Evolutionary conservation across 225 moss, liverwort and hornwort species (phyloP).

Genomic region (Marchantia polymorpha): DNA sequence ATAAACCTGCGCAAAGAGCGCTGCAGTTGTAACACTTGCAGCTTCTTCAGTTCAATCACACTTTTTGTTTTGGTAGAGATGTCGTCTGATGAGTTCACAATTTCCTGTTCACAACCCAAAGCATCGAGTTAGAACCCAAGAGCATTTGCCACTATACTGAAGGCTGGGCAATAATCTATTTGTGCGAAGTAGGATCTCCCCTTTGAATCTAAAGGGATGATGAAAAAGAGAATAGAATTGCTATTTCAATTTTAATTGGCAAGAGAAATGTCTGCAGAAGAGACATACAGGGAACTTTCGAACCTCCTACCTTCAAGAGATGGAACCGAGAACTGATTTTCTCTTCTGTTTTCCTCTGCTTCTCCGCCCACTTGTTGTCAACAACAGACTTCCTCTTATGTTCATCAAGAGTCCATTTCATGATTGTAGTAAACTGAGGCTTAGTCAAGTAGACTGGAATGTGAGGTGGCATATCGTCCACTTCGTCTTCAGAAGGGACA

Average conservation of each 20-base stretch:
- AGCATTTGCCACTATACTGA: not conserved
- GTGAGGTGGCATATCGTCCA: constrained; percentile 53
- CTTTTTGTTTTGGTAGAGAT: constrained; percentile 90
- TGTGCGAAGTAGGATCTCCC: not conserved
- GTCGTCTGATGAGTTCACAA: constrained; percentile 81
- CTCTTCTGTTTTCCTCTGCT: constrained; percentile 71
- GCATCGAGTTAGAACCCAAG: not conserved
- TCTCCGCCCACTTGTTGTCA: constrained; percentile 66
- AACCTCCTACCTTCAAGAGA: constrained; percentile 64
- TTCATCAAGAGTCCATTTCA: constrained; percentile 74
- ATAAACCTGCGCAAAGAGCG: constrained; percentile 78
- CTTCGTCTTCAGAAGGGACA: constrained; percentile 46
- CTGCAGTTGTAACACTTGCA: constrained; percentile 82
- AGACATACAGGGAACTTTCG: not conserved
- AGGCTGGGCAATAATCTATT: not conserved
- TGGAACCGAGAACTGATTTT: constrained; percentile 60
- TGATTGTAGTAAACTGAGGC: constrained; percentile 82
- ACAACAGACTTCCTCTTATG: constrained; percentile 58
- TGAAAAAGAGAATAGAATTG: too few species aligned
- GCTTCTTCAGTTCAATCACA: constrained; percentile 93
- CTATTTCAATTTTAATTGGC: too few species aligned
- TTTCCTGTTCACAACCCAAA: constrained; percentile 52
- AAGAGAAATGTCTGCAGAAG: too few species aligned
- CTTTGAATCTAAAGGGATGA: too few species aligned
- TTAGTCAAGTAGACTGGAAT: constrained; percentile 49